Base-by-base conservation (phyloP, 345 rosid species). In the Linum lewisii region DNA sequence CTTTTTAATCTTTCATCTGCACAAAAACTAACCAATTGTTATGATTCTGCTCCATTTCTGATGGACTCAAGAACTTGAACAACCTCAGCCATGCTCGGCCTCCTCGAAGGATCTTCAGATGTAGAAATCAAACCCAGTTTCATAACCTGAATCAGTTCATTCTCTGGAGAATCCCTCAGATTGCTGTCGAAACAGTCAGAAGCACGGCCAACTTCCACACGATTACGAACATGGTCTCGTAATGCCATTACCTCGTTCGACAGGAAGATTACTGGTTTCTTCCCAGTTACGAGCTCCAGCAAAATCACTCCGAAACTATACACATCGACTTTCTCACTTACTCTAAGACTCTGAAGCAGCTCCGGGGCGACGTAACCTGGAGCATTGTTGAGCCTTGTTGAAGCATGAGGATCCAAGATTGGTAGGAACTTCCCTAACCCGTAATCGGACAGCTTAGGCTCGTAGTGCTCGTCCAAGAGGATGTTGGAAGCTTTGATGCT, bases 321-420 rank as follows among this genome's bases (percentile, higher is more conserved):
- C 62, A 87, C 95, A 63, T 89, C 99, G 18, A 91, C 87, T 73
- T 89, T 93, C 67, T 93, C 95, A 36, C 92, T 85, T 32, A 73
- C 63, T 77, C 80, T 81, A 65, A 85, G 73, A 58, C 94, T 79
- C 70, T 86, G 90, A 66, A 94, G 85, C 75, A 93, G 65, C 76
- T 93, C 99, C 0, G 99, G 99, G 10, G 99, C 97, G n/a, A 93
- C 90, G 75, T 84, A 93, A 24, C 99, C 99, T 44, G 87, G 92
- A n/a, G 95, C 86, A 69, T 79, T 87, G 65, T 89, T 97, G 66
- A 78, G 84, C 59, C 76, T 86, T 44, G 89, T 84, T 60, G 78
- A 65, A n/a, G 95, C 83, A 3, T 81, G 66, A 59, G 84, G 82
- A 71, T 93, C 94, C 57, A 85, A 68, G 58, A 93, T 74, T 16